These are phyloP conservation scores for Lentinus brumalis DNA, from an alignment of 768 basidiomycete species.

Conservation along the genomic window DNA sequence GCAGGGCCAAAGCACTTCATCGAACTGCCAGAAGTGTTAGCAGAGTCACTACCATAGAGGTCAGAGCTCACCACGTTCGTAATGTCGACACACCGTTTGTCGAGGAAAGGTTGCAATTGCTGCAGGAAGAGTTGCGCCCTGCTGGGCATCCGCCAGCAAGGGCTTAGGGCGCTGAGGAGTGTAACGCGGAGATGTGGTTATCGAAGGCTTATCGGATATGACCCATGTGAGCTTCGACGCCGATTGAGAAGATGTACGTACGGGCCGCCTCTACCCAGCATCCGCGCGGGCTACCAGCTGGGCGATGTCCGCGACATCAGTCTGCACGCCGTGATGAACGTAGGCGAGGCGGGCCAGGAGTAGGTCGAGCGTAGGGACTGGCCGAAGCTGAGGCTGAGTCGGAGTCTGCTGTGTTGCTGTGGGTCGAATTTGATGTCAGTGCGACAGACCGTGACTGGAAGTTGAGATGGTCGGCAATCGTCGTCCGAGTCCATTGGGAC, in stretches of 20 bases:
- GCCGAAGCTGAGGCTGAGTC: too few species aligned
- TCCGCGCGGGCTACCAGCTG: slow-evolving; percentile 59
- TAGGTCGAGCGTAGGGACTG: slow-evolving; percentile 50
- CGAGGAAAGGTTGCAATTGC: slow-evolving; percentile 28
- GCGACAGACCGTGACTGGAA: too few species aligned
- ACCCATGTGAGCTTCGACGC: neutral
- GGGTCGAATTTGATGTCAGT: too few species aligned
- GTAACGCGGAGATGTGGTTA: slow-evolving; percentile 28
- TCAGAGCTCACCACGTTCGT: slow-evolving; percentile 27
- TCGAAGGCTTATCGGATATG: slow-evolving; percentile 22
- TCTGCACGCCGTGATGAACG: slow-evolving; percentile 45
- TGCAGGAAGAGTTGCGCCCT: slow-evolving; percentile 28
- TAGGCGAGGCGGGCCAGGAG: slow-evolving; percentile 51
- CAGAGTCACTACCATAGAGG: neutral
- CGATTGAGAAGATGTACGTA: slow-evolving; percentile 8
- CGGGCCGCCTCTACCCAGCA: slow-evolving; percentile 58
- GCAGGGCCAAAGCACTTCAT: neutral
- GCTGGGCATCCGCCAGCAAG: slow-evolving; percentile 26
- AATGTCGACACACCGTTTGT: slow-evolving; percentile 27
- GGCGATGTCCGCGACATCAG: slow-evolving; percentile 35
- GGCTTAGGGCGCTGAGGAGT: slow-evolving; percentile 30
- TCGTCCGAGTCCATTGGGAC: too few species aligned
- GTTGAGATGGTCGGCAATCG: too few species aligned
- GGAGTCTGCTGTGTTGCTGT: too few species aligned
- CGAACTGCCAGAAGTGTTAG: neutral